Conservation (phyloP, 2,329 filamentous ascomycete species). For the Ambrosiella beaveri region DNA sequence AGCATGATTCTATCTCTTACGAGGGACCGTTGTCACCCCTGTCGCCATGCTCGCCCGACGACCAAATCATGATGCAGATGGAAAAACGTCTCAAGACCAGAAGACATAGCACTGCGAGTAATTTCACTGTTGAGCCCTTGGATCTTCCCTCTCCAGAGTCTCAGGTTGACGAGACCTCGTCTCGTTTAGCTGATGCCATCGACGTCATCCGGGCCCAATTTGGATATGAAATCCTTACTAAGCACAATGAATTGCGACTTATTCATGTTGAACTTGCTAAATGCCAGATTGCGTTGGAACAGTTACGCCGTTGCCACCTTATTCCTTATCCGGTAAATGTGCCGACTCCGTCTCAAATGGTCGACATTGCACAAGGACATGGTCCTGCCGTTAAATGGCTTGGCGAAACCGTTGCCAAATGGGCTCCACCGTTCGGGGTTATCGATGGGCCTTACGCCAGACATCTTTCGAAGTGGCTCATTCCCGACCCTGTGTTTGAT, state of each 20-base stretch:
- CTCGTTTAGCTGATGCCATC: conserved; percentile 1
- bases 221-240: conserved; percentile 77
- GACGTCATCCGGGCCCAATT: conserved; percentile 60
- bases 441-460: conserved; percentile 82
- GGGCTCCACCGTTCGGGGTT: conserved; percentile 79
- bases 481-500: conserved; percentile 77
- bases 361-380: conserved; percentile 55
- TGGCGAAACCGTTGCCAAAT: conserved; percentile 51
- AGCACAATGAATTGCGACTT: conserved; percentile 83
- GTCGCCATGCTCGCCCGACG: conserved; percentile 6
- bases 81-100: conserved; percentile 7
- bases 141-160: not conserved
- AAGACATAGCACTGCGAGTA: conserved; percentile 2
- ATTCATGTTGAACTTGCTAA: conserved; percentile 95
- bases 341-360: conserved; percentile 47
- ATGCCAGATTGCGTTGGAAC: conserved; percentile 83
- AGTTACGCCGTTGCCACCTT: conserved; percentile 78
- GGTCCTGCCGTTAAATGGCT: conserved; percentile 50
- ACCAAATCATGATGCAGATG: conserved; percentile 4
- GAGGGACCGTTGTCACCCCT: conserved; percentile 8
- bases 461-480: conserved; percentile 90
- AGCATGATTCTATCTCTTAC: conserved; percentile 10
- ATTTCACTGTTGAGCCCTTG: not conserved
- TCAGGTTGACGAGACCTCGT: not conserved
- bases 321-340: conserved; percentile 71